Evolutionary conservation across 345 rosid genomes (phyloP).

Genomic region (Syzygium aqueum): DNA sequence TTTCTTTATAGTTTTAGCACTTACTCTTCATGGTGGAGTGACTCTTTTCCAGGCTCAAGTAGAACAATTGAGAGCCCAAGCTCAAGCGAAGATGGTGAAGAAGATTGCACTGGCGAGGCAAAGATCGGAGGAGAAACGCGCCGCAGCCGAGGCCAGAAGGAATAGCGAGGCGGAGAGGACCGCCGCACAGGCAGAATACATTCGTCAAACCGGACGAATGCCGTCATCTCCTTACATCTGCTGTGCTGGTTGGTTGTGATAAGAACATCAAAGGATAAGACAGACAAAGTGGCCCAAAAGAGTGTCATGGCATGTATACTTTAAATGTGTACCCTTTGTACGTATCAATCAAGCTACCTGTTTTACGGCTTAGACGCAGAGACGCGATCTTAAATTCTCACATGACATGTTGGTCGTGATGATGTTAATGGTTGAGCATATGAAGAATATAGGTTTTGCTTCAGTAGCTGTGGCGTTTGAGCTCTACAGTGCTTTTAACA

Average conservation of each 20-base stretch:
- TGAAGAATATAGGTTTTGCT: not conserved
- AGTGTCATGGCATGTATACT: not conserved
- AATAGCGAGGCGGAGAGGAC: conserved; percentile 41
- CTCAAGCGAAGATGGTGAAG: conserved; percentile 52
- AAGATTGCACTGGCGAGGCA: conserved; percentile 51
- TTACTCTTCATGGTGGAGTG: not conserved
- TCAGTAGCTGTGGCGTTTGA: not conserved
- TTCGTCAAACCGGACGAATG: conserved; percentile 49
- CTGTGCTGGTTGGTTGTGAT: conserved; percentile 43
- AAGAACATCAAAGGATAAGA: not conserved
- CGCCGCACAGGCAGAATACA: conserved; percentile 41
- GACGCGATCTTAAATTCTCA: not conserved
- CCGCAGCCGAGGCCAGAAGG: conserved; percentile 45
- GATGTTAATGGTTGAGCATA: not conserved
- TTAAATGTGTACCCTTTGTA: not conserved
- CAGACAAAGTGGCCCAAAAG: not conserved
- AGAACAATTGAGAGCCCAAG: conserved; percentile 51
- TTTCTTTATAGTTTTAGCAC: not conserved
- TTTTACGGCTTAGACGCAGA: not conserved
- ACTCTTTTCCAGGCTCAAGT: conserved; percentile 39
- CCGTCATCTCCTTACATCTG: conserved; percentile 40
- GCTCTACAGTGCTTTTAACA: not conserved
- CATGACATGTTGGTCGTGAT: not conserved
- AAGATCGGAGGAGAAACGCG: conserved; percentile 48
- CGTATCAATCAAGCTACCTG: not conserved